Evolutionary conservation across 176 grass and related monocot genomes (phyloP), one percentile per base, ranked within the genome.

Genomic region (Hsuehochloa calcarea): DNA sequence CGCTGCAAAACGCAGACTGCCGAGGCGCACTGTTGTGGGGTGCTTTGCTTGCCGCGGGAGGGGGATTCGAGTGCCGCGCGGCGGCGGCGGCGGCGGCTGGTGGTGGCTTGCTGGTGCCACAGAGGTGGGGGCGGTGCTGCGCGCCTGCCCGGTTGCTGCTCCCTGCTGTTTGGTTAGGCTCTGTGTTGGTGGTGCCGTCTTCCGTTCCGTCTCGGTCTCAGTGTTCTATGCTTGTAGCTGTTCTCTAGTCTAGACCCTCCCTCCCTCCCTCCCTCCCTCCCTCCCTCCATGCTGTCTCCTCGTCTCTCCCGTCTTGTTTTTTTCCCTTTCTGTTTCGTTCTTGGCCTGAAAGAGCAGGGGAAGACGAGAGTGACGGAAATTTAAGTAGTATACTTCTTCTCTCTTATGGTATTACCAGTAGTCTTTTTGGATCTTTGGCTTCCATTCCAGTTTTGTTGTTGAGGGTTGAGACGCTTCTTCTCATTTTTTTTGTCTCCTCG

Each of bases 191-290:
- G 77, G 64, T 68, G 78, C 64, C 62, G 88, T 85, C 60, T 77
- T 75, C 70, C 70, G 82, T 81, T 90, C 45, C 72, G 78, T 86
- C 88, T 86, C 64, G 14, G 88, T 72, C 62, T 90, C 23, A 65
- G 70, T 82, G 54, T 55, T 43, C 2, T 34, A 34, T 34, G 31
- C 31, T 3, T 52, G 70, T 63, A 76, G n/a, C 63, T 34, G 82
- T 50, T 59, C 7, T 68, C 49, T 4, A 60, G 67, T 34, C 68
- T 82, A 34, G 2, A 34, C 31, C 3, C 29, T 29, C 29, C 29
- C 80, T 58, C 39, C 80, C 20, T 60, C 51, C 51, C n/a, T n/a
- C n/a, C n/a, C n/a, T n/a, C 31, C 3, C 29, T 29, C 29, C 29
- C 80, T 58, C 39, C 80, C 20, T 60, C 51, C 51, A 1, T 54